phyloP scores from a whole-genome alignment of 2,329 filamentous ascomycete species.

The Magnaporthales sp. region DNA sequence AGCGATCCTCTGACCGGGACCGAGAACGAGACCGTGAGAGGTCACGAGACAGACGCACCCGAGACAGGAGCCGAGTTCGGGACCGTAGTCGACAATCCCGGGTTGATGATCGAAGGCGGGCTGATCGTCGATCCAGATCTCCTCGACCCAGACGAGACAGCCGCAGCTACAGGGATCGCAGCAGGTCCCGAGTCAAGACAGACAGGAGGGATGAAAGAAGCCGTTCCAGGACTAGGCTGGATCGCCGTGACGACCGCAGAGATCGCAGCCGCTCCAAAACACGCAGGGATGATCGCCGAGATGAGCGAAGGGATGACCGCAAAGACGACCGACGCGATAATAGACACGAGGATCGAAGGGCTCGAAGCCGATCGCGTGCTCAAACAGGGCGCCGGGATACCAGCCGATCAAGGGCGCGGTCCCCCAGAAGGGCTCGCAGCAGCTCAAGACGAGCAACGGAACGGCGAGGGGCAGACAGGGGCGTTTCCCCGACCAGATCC shows the following conservation, averaged over 20 bases:
- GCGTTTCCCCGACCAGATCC: constrained; percentile 12
- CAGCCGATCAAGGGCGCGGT: constrained; percentile 15
- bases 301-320: constrained; percentile 13
- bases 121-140: constrained; percentile 7
- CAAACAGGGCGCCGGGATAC: too few relatives aligned
- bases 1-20: constrained; percentile 19
- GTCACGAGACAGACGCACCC: constrained; percentile 15
- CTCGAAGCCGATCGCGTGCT: too few relatives aligned
- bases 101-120: constrained; percentile 16
- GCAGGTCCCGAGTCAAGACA: constrained; percentile 14
- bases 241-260: constrained; percentile 14
- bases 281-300: constrained; percentile 10
- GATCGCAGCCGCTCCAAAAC: constrained; percentile 11
- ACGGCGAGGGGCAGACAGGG: background rate
- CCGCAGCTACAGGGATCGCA: constrained; percentile 19
- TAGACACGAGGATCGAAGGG: constrained; percentile 22
- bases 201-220: constrained; percentile 14
- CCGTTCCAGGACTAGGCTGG: constrained; percentile 13
- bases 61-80: constrained; percentile 1
- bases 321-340: constrained; percentile 24
- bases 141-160: constrained; percentile 14
- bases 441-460: constrained; percentile 19
- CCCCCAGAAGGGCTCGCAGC: constrained; percentile 15
- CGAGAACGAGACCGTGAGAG: constrained; percentile 24
- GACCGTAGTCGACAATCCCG: constrained; percentile 20